A percentile compares a stretch with the other conserved stretches of the same genome.
phyloP scores from a whole-genome alignment of 2,329 filamentous ascomycete species.

The Microdochium paspali region DNA sequence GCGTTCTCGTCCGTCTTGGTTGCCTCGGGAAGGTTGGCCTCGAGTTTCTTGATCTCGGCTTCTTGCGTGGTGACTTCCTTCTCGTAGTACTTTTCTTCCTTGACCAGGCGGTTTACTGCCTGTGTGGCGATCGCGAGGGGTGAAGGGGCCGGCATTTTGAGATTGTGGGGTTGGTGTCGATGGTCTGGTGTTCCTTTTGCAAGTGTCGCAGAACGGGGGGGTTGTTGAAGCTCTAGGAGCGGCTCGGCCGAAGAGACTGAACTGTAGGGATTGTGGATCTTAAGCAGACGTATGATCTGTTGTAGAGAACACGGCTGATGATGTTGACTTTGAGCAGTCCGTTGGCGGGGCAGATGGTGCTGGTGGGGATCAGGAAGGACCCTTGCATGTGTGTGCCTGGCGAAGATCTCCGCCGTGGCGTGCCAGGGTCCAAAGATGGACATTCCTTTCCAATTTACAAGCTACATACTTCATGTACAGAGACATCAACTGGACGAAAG shows the following conservation, averaged over 20 bases:
- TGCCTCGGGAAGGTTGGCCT: constrained; percentile 43
- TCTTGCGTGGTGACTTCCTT: constrained; percentile 73
- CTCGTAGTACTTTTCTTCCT: constrained; percentile 86
- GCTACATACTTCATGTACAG: no score
- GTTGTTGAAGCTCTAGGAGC: no score
- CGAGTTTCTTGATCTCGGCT: constrained; percentile 58
- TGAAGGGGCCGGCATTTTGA: constrained; percentile 68
- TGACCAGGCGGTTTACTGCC: constrained; percentile 74
- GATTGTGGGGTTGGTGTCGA: no score
- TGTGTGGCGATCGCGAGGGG: constrained; percentile 71
- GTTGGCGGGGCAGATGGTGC: neutral
- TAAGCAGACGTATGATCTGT: neutral
- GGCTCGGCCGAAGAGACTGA: no score
- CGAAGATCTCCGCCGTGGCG: no score
- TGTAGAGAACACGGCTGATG: no score
- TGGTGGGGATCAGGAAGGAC: neutral
- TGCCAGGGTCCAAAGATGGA: no score
- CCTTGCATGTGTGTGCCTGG: neutral
- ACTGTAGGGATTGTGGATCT: no score
- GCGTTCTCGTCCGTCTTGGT: constrained; percentile 61
- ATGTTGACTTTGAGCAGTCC: neutral
- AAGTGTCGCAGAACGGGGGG: no score
- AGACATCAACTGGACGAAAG: no score
- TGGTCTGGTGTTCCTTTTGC: constrained; percentile 1
- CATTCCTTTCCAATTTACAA: no score